A percentile compares a stretch with the other conserved stretches of the same genome.
Conservation (phyloP, 352 stramenopile species). For the Globisporangium acanthophoron region DNA sequence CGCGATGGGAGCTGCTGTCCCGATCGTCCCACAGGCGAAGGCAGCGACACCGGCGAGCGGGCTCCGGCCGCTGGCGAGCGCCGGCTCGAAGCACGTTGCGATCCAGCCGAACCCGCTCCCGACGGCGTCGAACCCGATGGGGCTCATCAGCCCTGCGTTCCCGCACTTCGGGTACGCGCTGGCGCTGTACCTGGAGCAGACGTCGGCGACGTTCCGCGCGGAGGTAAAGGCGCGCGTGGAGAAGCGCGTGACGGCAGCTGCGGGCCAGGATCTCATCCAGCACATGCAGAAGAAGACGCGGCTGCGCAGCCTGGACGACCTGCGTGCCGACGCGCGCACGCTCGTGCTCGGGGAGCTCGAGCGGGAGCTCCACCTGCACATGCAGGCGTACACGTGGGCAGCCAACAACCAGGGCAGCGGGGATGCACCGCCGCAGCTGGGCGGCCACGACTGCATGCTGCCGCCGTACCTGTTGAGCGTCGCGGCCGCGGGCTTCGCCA, state of each 20-base stretch:
- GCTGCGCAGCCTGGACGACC: slow-evolving; percentile 59
- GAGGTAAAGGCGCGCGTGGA: slow-evolving; percentile 73
- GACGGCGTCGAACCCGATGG: slow-evolving; percentile 66
- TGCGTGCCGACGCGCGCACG: slow-evolving; percentile 56
- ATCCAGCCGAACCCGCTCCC: slow-evolving; percentile 77
- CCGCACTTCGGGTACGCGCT: slow-evolving; percentile 61
- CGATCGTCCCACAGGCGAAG: slow-evolving; percentile 11
- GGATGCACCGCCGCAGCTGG: slow-evolving; percentile 6
- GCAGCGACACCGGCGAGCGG: slow-evolving; percentile 16
- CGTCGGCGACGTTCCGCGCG: slow-evolving; percentile 51
- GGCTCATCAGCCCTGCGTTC: slow-evolving; percentile 43
- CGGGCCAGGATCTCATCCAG: slow-evolving; percentile 66
- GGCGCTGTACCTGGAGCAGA: slow-evolving; percentile 72
- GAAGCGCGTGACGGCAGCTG: slow-evolving; percentile 65
- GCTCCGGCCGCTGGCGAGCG: slow-evolving; percentile 4
- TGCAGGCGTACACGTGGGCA: slow-evolving; percentile 67
- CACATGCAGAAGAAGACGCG: slow-evolving; percentile 85
- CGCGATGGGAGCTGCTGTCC: slow-evolving; percentile 4
- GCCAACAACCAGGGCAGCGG: slow-evolving; percentile 15
- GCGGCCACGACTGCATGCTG: slow-evolving; percentile 16
- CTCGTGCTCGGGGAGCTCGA: slow-evolving; percentile 68
- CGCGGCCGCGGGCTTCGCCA: slow-evolving; percentile 44
- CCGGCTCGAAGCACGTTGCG: slow-evolving; percentile 43
- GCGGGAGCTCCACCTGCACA: slow-evolving; percentile 62
- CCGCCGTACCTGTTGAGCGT: slow-evolving; percentile 58